Percentiles rank a stretch among this genome's conserved stretches.
Conservation (phyloP, 768 basidiomycete genomes). For the Crepidotus variabilis region DNA sequence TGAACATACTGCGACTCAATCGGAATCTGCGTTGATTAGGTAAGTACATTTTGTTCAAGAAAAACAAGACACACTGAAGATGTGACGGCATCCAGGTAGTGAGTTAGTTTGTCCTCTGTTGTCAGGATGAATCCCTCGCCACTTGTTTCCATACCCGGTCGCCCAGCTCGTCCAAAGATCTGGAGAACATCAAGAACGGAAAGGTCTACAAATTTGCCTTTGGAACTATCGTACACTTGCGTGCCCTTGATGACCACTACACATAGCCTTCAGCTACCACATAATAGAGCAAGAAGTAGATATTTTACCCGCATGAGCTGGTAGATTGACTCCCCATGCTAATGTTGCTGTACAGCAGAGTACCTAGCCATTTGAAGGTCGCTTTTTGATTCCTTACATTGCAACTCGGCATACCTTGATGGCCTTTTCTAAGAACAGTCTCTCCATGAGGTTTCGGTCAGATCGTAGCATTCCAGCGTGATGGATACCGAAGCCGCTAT, state of each 20-base stretch:
- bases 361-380: conserved; percentile 50
- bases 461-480: conserved; percentile 97
- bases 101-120: conserved; percentile 85
- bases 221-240: conserved; percentile 88
- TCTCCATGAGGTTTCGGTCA: conserved; percentile 94
- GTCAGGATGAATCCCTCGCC: conserved; percentile 98
- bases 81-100: conserved; percentile 85
- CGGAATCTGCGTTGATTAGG: conserved; percentile 55
- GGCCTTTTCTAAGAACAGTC: conserved; percentile 83
- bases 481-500: conserved; percentile 92
- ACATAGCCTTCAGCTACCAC: conserved; percentile 5
- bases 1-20: conserved; percentile 88
- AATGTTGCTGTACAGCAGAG: conserved; percentile 97
- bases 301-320: conserved; percentile 84
- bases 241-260: conserved; percentile 96
- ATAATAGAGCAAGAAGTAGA: background rate
- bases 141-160: conserved; percentile 82
- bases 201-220: conserved; percentile 88
- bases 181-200: conserved; percentile 95
- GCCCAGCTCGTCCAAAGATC: conserved; percentile 95
- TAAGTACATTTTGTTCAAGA: background rate
- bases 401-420: conserved; percentile 70
- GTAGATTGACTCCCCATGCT: conserved; percentile 99
- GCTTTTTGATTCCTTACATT: background rate
- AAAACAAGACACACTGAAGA: conserved; percentile 57